phyloP scores from a whole-genome alignment of 495 filamentous ascomycete species.

The Evernia prunastri region DNA sequence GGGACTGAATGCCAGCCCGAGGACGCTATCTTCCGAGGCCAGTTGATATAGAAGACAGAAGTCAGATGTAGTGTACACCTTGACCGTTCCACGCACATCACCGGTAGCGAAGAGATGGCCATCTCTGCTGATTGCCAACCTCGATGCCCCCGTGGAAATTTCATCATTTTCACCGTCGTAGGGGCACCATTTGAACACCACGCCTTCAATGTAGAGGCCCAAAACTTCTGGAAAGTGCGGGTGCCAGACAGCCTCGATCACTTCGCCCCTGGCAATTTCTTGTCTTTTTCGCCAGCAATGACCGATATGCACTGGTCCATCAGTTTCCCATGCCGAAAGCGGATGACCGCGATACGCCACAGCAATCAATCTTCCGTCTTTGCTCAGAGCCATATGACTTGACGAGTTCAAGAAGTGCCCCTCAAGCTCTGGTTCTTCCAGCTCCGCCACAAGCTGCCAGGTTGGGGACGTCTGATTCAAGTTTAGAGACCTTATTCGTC shows the following conservation, averaged over 20 bases:
- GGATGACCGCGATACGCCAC: conserved; percentile 29
- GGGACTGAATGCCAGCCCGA: conserved; percentile 28
- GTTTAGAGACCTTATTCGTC: conserved; percentile 21
- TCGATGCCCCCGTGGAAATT: conserved; percentile 22
- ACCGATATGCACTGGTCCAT: conserved; percentile 28
- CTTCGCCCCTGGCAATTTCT: conserved; percentile 24
- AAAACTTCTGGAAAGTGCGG: conserved; percentile 26
- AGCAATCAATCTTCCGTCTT: conserved; percentile 25
- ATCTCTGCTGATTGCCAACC: conserved; percentile 26
- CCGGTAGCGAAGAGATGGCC: conserved; percentile 28
- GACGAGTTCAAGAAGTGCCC: conserved; percentile 26
- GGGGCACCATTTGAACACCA: conserved; percentile 29
- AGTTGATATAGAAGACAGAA: conserved; percentile 27
- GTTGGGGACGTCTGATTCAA: conserved; percentile 12
- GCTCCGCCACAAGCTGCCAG: conserved; percentile 26
- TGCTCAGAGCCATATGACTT: conserved; percentile 26
- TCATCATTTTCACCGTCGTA: conserved; percentile 25
- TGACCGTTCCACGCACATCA: conserved; percentile 26
- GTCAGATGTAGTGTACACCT: conserved; percentile 23
- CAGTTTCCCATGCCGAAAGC: conserved; percentile 29
- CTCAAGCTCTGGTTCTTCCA: conserved; percentile 27
- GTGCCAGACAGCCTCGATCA: conserved; percentile 29
- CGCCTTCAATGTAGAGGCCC: conserved; percentile 29
- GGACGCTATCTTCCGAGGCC: conserved; percentile 19
- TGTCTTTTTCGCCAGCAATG: conserved; percentile 28